A percentile compares a stretch with the other conserved stretches of the same genome.
Conservation (phyloP, 2,329 filamentous ascomycete species). For the Zymoseptoria crescenta region DNA sequence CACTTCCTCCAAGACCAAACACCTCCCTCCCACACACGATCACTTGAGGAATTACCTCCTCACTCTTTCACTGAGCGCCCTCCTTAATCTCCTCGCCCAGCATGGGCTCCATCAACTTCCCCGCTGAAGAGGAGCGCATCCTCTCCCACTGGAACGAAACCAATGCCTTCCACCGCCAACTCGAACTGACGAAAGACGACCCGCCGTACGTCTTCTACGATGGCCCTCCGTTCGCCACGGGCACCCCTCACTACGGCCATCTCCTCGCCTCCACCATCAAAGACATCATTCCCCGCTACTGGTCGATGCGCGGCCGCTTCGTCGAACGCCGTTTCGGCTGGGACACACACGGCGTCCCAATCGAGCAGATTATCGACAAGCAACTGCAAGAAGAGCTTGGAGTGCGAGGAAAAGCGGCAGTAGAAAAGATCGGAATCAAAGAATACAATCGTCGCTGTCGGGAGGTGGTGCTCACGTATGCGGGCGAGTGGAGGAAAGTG, state of each 20-base stretch:
- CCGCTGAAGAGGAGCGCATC: conserved; percentile 79
- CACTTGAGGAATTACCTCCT: not conserved
- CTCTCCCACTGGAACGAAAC: conserved; percentile 86
- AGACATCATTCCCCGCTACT: conserved; percentile 92
- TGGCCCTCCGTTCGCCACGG: conserved; percentile 50
- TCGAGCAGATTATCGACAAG: conserved; percentile 97
- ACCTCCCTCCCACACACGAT: not conserved
- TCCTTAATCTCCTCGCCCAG: conserved; percentile 11
- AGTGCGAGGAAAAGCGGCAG: conserved; percentile 79
- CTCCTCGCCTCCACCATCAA: conserved; percentile 90
- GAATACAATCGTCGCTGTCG: conserved; percentile 89
- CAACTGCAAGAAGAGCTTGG: conserved; percentile 56
- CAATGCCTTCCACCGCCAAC: conserved; percentile 80
- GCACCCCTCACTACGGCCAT: conserved; percentile 64
- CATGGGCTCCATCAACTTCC: conserved; percentile 63
- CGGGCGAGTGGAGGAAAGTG: conserved; percentile 77
- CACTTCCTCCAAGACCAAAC: not conserved
- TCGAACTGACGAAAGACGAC: conserved; percentile 75
- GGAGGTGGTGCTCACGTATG: conserved; percentile 87
- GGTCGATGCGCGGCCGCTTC: conserved; percentile 93
- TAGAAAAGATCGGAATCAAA: conserved; percentile 75
- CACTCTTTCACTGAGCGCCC: conserved; percentile 1
- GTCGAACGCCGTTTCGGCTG: conserved; percentile 90
- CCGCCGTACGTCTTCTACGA: conserved; percentile 91
- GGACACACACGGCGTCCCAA: conserved; percentile 91